phyloP scores from a whole-genome alignment of 2,329 filamentous ascomycete species.

The Myriosclerotinia duriaeana region DNA sequence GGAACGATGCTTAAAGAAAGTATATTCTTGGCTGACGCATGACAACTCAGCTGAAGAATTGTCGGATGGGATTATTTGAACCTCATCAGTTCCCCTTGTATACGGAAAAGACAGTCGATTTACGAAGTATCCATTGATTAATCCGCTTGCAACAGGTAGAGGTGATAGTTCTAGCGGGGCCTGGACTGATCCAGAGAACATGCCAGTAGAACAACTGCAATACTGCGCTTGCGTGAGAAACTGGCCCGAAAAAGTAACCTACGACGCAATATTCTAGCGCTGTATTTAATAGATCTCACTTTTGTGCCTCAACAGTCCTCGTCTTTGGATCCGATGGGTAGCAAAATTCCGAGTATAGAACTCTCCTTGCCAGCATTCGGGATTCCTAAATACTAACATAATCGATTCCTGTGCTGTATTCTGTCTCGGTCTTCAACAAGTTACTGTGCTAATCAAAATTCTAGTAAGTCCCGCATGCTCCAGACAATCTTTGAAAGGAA shows the following conservation, averaged over 20 bases:
- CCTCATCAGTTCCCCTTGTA: not conserved
- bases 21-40: slow-evolving; percentile 7
- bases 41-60: slow-evolving; percentile 13
- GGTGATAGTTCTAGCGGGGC: not conserved
- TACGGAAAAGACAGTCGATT: not conserved
- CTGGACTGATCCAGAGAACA: not conserved
- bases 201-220: not conserved
- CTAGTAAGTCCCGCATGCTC: not conserved
- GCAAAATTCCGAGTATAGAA: not conserved
- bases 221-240: not conserved
- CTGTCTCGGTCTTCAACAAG: not conserved
- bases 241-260: no score
- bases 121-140: not conserved
- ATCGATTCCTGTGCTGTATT: not conserved
- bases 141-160: not conserved
- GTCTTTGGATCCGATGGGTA: not conserved
- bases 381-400: no score
- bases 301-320: not conserved
- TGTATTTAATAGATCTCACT: not conserved
- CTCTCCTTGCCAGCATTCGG: not conserved
- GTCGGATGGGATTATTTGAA: not conserved
- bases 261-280: not conserved
- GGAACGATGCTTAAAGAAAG: not conserved
- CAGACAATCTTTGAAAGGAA: not conserved
- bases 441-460: not conserved